Evolutionary conservation across 176 grass and related monocot species (phyloP).

Genomic region (Carex pumila): DNA sequence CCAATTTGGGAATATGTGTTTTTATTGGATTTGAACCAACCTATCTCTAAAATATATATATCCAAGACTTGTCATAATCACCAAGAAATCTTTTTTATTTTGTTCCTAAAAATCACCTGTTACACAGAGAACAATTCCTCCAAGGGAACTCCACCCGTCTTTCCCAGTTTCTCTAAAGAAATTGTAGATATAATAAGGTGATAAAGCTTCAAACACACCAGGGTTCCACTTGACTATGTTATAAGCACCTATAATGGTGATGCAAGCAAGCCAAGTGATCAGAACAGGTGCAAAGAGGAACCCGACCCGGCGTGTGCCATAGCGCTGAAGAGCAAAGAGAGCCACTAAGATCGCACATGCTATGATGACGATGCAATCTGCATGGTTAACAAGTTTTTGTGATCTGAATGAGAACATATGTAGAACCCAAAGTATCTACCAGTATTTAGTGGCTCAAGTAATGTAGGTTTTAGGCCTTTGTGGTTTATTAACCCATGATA

Average conservation of each 20-base stretch:
- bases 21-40: background rate
- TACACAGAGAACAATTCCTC: conserved; percentile 85
- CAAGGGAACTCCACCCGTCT: conserved; percentile 86
- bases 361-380: conserved; percentile 70
- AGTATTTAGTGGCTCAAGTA: background rate
- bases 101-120: conserved; percentile 44
- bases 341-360: conserved; percentile 50
- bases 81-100: background rate
- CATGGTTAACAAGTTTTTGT: background rate
- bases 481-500: background rate
- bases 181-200: conserved; percentile 77
- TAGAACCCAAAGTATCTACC: background rate
- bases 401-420: background rate
- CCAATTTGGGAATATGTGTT: background rate
- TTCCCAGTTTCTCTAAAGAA: conserved; percentile 84
- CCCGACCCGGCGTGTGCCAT: conserved; percentile 67
- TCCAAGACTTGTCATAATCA: background rate
- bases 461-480: background rate
- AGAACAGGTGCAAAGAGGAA: conserved; percentile 87
- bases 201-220: conserved; percentile 59
- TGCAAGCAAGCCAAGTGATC: conserved; percentile 76
- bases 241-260: conserved; percentile 69
- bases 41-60: background rate
- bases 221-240: conserved; percentile 86
- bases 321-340: conserved; percentile 80